Evolutionary conservation across 2,329 filamentous ascomycete genomes (phyloP), one percentile per base, ranked within the genome.

Genomic region (Nemania sp.): DNA sequence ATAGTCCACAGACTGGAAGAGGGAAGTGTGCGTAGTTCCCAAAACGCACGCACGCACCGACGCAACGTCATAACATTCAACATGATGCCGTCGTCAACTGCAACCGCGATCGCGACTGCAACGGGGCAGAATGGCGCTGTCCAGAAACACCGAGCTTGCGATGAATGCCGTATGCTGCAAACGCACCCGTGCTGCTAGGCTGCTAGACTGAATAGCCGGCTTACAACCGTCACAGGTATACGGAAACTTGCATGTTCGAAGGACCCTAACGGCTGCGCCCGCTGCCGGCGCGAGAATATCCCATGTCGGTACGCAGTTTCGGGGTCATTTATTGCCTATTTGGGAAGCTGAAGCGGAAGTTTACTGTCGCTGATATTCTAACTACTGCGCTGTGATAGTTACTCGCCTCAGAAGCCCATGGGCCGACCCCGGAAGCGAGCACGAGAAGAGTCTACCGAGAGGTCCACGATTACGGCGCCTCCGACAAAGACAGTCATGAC

Each of bases 211-310:
- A 44, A 30, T 28, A 11, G 43, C 43, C 19, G 31, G 23, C 49
- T 45, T 17, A 52, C 36, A 30, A 33, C 43, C 12, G 49, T 45
- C 47, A 56, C 45, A 87, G 84, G 84, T 62, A 73, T 75, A 20
- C 78, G 84, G 47, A 88, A 88, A 66, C 77, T 87, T 41, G 83
- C 83, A 40, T 88, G 84, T 68, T 80, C 81, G 34, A 87, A 87
- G 64, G 81, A 86, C 61, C 66, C 74, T 1, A 76, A 79, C 47
- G 82, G 83, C 51, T 88, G 84, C 66, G 70, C 75, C 6, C 78
- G 84, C 52, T 88, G 84, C 64, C 75, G 71, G 49, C 76, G 75
- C 51, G 84, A 87, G 61, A 76, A 75, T 52, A 78, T 86, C 36
- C 50, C 56, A 36, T 88, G 84, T 63, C 74, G 82, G 53, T 56